These are phyloP conservation scores for Pichiaceae sp. DNA, from an alignment of 1,139 yeast genomes.

Conservation along the genomic window DNA sequence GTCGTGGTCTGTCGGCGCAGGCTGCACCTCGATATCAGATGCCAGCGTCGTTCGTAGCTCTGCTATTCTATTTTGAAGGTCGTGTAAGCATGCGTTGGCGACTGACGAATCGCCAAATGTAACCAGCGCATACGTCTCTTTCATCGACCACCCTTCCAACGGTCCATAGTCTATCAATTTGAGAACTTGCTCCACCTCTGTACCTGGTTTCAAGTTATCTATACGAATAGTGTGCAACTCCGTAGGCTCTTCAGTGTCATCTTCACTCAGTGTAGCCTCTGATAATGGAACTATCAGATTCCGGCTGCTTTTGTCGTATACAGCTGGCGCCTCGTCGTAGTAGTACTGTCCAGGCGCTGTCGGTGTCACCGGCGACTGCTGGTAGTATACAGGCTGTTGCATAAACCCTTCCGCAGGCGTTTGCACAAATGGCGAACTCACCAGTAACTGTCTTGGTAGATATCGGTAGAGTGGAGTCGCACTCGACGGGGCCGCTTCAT, in stretches of 20 bases:
- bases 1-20: slow-evolving; percentile 71
- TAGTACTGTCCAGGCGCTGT: too few species aligned
- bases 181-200: slow-evolving; percentile 20
- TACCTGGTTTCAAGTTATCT: slow-evolving; percentile 24
- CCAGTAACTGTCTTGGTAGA: slow-evolving; percentile 60
- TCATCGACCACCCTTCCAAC: slow-evolving; percentile 30
- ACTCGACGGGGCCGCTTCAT: not conserved
- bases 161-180: slow-evolving; percentile 27
- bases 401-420: slow-evolving; percentile 13
- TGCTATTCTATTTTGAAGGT: slow-evolving; percentile 31
- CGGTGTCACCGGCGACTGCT: not conserved
- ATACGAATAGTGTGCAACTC: slow-evolving; percentile 8
- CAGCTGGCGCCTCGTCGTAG: not conserved
- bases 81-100: slow-evolving; percentile 39
- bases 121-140: slow-evolving; percentile 12
- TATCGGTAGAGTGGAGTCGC: slow-evolving; percentile 37
- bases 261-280: not conserved
- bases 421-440: slow-evolving; percentile 60
- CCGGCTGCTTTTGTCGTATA: too few species aligned
- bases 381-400: not conserved
- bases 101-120: slow-evolving; percentile 34
- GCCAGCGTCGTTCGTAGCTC: slow-evolving; percentile 31
- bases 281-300: not conserved
- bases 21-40: slow-evolving; percentile 48
- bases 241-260: not conserved